Base-by-base conservation (phyloP, 1,139 yeast species). In the Debaryomyces robertsiae region DNA sequence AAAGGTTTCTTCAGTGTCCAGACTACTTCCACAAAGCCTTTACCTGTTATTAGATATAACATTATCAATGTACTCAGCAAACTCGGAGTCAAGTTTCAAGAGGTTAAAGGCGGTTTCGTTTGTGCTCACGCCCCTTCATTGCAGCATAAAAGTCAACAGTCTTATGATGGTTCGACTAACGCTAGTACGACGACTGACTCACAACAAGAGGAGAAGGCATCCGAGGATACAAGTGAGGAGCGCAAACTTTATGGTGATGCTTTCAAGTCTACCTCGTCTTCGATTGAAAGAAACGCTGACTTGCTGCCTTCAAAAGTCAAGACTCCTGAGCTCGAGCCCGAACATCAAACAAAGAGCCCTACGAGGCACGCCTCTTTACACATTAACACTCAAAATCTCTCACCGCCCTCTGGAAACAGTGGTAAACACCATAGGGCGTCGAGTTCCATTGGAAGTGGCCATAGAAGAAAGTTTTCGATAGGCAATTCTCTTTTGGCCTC, bases 1-100 rank as follows among this genome's bases (percentile, higher is more conserved):
- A 90, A 91, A 61, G 98, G 98, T 1, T 90, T 93, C 57, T 93
- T 93, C 67, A 84, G 94, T 47, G 98, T 91, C 33, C 97, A 90
- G 64, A 87, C 96, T 1, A 93, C 98, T 0, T 89, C 97, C 2
- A 88, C 96, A 4, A 90, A 90, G 54, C 91, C 96, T 16, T 73
- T 93, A 43, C 93, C 95, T 7, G 88, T 87, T 46, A 91, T 93
- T 44, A 81, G 98, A 44, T 81, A 86, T 54, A 91, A 87, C 57
- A 82, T 93, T 36, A 86, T 93, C 25, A 78, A 82, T 24, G 94
- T 87, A 1, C 75, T 93, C 59, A 82, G 81, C 27, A 81, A 81
- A 48, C 70, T 89, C 55, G 91, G 90, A 16, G 94, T 93, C 34
- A 81, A 82, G 49, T 91, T 79, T 59, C 86, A 83, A 48, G 98